phyloP scores from a whole-genome alignment of 169 alveolate genomes.

The Cryptosporidium canis region DNA sequence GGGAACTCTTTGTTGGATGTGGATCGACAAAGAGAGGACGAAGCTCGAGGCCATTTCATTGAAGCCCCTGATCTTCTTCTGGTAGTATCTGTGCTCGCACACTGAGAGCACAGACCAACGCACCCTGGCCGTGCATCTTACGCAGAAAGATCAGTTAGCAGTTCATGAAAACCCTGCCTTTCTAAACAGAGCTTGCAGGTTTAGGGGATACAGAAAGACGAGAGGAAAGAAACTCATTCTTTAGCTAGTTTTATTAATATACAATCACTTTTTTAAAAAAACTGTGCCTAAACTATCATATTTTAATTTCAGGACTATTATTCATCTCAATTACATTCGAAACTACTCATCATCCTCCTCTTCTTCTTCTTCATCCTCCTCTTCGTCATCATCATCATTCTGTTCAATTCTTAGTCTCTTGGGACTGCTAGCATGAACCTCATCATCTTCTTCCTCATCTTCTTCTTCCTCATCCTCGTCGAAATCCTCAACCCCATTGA shows the following conservation, averaged over 20 bases:
- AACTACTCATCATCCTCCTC: slow-evolving; percentile 13
- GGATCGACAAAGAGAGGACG: slow-evolving; percentile 63
- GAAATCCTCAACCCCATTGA: slow-evolving; percentile 85
- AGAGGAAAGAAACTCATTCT: not conserved
- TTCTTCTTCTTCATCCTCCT: slow-evolving; percentile 39
- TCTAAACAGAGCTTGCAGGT: not conserved
- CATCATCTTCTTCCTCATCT: slow-evolving; percentile 81
- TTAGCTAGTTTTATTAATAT: not conserved
- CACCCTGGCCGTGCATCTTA: too few species aligned
- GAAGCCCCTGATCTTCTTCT: slow-evolving; percentile 15
- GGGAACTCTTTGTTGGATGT: slow-evolving; percentile 65
- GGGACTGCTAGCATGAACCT: slow-evolving; percentile 38
- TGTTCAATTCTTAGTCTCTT: slow-evolving; percentile 4
- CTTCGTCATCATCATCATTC: slow-evolving; percentile 31
- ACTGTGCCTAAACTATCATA: not conserved
- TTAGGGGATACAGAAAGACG: not conserved
- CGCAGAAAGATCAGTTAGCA: too few species aligned
- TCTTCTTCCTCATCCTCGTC: slow-evolving; percentile 78
- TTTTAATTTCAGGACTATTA: not conserved
- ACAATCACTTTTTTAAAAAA: not conserved
- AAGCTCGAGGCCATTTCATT: slow-evolving; percentile 64
- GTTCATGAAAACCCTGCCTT: too few species aligned
- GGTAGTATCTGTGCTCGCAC: too few species aligned
- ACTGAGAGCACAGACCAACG: too few species aligned
- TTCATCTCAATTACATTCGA: not conserved